These are phyloP conservation scores for Ashbya aceris DNA, from an alignment of 1,139 yeast genomes.

Conservation along the genomic window DNA sequence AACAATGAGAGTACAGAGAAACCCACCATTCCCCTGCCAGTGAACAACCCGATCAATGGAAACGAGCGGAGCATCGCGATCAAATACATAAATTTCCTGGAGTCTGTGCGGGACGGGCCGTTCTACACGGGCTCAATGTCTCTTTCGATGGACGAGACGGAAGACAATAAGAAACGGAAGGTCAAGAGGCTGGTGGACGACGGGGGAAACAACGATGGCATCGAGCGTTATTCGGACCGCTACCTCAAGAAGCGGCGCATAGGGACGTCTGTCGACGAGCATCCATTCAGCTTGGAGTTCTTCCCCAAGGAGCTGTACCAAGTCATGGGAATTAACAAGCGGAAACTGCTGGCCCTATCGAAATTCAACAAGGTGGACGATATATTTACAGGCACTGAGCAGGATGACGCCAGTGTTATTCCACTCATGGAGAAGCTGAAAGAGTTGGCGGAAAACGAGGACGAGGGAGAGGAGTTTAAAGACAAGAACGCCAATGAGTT, in stretches of 20 bases:
- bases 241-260: conserved; percentile 63
- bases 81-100: conserved; percentile 52
- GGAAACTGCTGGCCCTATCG: conserved; percentile 45
- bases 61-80: conserved; percentile 54
- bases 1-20: conserved; percentile 20
- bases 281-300: conserved; percentile 62
- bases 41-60: conserved; percentile 51
- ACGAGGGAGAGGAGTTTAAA: conserved; percentile 33
- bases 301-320: conserved; percentile 75
- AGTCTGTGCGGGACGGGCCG: conserved; percentile 61
- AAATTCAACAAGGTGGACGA: conserved; percentile 42
- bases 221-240: conserved; percentile 65
- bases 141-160: conserved; percentile 22
- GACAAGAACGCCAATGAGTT: conserved; percentile 41
- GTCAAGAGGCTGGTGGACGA: conserved; percentile 22
- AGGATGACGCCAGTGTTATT: conserved; percentile 34
- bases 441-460: conserved; percentile 50
- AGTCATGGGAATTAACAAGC: conserved; percentile 60
- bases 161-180: conserved; percentile 8
- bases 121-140: conserved; percentile 56
- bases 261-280: conserved; percentile 74
- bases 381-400: conserved; percentile 21
- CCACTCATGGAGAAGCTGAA: conserved; percentile 51
- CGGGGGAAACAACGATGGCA: conserved; percentile 46
- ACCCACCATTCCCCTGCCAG: conserved; percentile 45